Base-by-base conservation (phyloP, 1,139 yeast genomes). In the Sugiyamaella neomexicana region DNA sequence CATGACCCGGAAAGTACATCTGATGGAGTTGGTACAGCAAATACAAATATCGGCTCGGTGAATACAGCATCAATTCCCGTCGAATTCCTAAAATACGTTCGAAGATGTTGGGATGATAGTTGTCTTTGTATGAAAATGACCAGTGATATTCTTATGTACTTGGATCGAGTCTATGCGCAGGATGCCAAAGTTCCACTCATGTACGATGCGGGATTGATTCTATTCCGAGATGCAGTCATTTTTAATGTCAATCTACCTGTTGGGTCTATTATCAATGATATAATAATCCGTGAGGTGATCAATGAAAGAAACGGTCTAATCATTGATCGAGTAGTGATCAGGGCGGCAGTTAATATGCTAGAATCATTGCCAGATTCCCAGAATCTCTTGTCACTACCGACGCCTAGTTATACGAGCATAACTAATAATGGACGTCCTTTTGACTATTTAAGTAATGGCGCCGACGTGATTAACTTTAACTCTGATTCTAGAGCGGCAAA, bases 121-220 rank as follows among this genome's bases (percentile, higher is more conserved):
- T 72, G 85, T 42, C 77, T 84, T 47, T 80, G 89, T 49, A 86
- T 90, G 85, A 78, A 87, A 60, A 83, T 88, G 76, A 80, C 91
- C 41, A 81, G 95, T 61, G 97, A 93, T 68, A 87, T 93, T 3
- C 72, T 90, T 69, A 85, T 90, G 88, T 93, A 93, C 66, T 72
- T 93, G 65, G 77, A 93, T 67, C 79, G 96, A 44, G 96, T 89
- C 0, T 89, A 87, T 62, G 88, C 91, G 29, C 83, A 82, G 59
- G 95, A 86, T 60, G 81, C 82, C 55, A 83, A 82, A 60, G 72
- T 81, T 50, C 81, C 89, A 1, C 72, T 85, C 53, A 78, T 88
- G 2, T 86, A 86, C 65, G 97, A 90, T 65, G 77, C 86, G 46
- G 96, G 97, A 0, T 75, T 86, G 39, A 78, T 77, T 38, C 67